Evolutionary conservation across 345 rosid genomes (phyloP).

Genomic region (Eucalyptus pauciflora): DNA sequence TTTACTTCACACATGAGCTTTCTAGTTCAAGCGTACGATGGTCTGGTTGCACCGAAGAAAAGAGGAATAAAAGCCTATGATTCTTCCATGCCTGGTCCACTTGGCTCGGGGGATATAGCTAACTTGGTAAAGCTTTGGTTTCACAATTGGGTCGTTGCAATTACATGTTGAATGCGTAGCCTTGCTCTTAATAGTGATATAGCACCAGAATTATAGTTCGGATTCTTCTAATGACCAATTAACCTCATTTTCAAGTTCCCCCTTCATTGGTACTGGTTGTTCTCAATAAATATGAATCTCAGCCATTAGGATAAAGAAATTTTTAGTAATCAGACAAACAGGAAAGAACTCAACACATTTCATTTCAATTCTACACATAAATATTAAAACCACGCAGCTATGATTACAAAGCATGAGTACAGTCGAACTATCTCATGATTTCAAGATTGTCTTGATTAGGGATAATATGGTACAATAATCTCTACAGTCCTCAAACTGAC

Average conservation of each 20-base stretch:
- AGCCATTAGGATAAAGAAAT: not conserved
- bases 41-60: accelerated
- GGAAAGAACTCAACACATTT: not conserved
- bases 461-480: not conserved
- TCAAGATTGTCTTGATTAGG: not conserved
- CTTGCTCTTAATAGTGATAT: not conserved
- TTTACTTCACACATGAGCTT: not conserved
- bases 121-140: not conserved
- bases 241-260: not conserved
- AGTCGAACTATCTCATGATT: not conserved
- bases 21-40: accelerated
- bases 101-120: not conserved
- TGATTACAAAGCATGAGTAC: not conserved
- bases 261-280: not conserved
- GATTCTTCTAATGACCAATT: not conserved
- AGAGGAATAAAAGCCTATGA: accelerated
- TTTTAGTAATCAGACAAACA: not conserved
- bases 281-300: not conserved
- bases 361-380: not conserved
- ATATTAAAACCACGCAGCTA: not conserved
- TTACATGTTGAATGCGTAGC: not conserved
- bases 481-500: not conserved
- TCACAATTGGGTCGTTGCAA: not conserved
- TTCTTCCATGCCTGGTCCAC: not conserved
- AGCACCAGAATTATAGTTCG: not conserved